A percentile compares a stretch with the other conserved stretches of the same genome.
These are phyloP conservation scores for Tylopilus cervinicoccineus DNA, from an alignment of 768 basidiomycete genomes.

Conservation along the genomic window DNA sequence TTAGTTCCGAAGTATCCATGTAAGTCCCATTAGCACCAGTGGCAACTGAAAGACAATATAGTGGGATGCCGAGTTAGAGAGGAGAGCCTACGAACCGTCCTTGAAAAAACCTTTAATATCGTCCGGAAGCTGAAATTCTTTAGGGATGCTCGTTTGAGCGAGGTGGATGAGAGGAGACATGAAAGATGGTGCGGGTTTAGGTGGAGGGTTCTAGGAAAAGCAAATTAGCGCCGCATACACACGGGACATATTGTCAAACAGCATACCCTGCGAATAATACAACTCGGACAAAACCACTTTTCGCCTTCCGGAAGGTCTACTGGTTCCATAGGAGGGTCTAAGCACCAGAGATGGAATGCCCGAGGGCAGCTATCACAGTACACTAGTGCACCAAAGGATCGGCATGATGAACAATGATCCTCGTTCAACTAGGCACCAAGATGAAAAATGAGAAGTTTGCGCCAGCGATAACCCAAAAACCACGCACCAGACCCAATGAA, in stretches of 20 bases:
- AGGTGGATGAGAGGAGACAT: conserved; percentile 70
- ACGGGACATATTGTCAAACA: neutral
- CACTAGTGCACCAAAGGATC: conserved; percentile 77
- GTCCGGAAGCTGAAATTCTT: conserved; percentile 82
- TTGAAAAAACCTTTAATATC: conserved; percentile 82
- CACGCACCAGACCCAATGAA: conserved; percentile 35
- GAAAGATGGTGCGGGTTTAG: conserved; percentile 63
- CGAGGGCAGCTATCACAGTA: conserved; percentile 97
- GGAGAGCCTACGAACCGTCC: conserved; percentile 57
- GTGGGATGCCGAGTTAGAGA: conserved; percentile 9
- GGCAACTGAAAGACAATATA: conserved; percentile 50
- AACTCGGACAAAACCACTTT: conserved; percentile 78
- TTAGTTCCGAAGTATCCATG: conserved; percentile 72
- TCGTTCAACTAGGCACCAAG: conserved; percentile 50
- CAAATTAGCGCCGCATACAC: conserved; percentile 11
- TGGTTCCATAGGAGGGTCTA: conserved; percentile 91
- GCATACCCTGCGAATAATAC: conserved; percentile 62
- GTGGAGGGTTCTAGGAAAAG: conserved; percentile 52
- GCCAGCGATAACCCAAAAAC: conserved; percentile 3
- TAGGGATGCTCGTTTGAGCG: conserved; percentile 64
- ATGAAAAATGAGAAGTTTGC: conserved; percentile 15
- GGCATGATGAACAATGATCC: conserved; percentile 84
- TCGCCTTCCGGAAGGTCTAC: conserved; percentile 80
- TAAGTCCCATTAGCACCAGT: conserved; percentile 80
- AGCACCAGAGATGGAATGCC: conserved; percentile 94